phyloP scores from a whole-genome alignment of 1,139 yeast genomes.

The Debaryomyces robertsiae region DNA sequence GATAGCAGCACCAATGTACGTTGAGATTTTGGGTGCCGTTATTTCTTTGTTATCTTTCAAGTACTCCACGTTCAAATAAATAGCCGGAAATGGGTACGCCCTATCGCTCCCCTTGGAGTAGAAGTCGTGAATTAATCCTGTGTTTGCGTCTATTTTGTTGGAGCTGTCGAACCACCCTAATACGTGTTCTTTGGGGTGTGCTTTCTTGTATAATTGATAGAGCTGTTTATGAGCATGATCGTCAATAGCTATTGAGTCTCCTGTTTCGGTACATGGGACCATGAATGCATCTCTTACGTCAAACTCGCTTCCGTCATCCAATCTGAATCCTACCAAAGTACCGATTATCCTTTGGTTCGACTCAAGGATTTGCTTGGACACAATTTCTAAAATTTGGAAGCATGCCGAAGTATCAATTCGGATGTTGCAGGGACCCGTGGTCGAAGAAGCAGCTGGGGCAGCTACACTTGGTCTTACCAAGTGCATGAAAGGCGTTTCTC shows the following conservation, averaged over 20 bases:
- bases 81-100: constrained; percentile 75
- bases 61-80: constrained; percentile 66
- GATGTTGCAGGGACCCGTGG: constrained; percentile 52
- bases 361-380: constrained; percentile 46
- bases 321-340: constrained; percentile 76
- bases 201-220: constrained; percentile 72
- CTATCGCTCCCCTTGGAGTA: constrained; percentile 71
- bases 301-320: constrained; percentile 82
- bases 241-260: constrained; percentile 71
- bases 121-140: constrained; percentile 85
- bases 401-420: constrained; percentile 70
- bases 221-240: constrained; percentile 72
- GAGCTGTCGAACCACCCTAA: constrained; percentile 89
- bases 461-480: constrained; percentile 62
- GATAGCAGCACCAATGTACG: constrained; percentile 77
- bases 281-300: constrained; percentile 78
- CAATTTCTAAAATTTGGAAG: constrained; percentile 62
- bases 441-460: constrained; percentile 55
- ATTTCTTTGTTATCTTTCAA: constrained; percentile 40
- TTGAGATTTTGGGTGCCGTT: constrained; percentile 51
- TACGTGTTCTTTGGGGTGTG: constrained; percentile 78
- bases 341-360: constrained; percentile 71
- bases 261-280: constrained; percentile 82
- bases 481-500: constrained; percentile 44
- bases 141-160: constrained; percentile 63